Evolutionary conservation across 1,284 basidiomycete genomes (phyloP).

Genomic region (Fomitopsis schrenkii): DNA sequence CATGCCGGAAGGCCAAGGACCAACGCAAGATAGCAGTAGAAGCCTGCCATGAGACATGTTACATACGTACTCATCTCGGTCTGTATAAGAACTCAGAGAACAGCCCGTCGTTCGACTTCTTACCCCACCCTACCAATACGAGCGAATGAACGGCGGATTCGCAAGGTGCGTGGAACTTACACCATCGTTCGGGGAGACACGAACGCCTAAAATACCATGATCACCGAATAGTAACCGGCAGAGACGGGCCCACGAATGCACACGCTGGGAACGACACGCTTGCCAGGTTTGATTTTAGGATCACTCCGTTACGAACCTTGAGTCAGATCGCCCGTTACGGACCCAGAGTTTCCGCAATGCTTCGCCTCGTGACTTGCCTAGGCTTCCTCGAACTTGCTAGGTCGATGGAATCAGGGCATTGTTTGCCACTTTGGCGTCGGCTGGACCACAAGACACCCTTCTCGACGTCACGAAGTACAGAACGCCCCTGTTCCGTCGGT

Average conservation of each 20-base stretch:
- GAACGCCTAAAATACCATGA: not conserved
- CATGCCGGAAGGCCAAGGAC: not conserved
- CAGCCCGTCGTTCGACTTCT: not conserved
- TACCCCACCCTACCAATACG: not conserved
- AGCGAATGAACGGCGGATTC: not conserved
- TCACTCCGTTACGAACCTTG: not conserved
- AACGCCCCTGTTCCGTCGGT: not conserved
- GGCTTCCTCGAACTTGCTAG: not conserved
- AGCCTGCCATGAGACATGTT: not conserved
- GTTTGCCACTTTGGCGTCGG: not conserved
- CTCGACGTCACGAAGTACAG: not conserved
- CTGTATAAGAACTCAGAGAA: not conserved
- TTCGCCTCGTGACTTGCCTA: not conserved
- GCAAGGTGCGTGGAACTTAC: not conserved
- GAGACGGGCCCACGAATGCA: not conserved
- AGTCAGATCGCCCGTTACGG: not conserved
- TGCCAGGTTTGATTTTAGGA: not conserved
- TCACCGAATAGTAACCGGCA: not conserved
- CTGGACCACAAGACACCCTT: not conserved
- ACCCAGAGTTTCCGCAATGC: not conserved
- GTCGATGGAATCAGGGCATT: not conserved
- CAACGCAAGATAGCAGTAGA: not conserved
- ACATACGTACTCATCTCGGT: not conserved
- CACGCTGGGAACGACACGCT: not conserved
- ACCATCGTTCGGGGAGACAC: not conserved